Base-by-base conservation (phyloP, 169 alveolate species). In the Besnoitia besnoiti region DNA sequence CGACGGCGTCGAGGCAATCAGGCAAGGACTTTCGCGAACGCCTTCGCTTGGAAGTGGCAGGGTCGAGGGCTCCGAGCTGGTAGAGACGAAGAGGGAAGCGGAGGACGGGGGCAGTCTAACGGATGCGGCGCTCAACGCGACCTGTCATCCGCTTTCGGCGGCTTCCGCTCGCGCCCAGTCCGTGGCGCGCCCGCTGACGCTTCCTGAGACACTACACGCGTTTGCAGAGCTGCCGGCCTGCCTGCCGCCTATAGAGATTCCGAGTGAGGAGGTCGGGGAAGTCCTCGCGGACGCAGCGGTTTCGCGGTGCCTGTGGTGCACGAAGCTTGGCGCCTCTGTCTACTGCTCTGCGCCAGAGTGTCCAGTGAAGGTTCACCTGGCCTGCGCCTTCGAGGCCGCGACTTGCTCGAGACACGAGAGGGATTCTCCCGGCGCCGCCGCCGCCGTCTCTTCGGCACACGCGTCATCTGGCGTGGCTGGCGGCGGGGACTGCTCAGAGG, bases 201-300 rank as follows among this genome's bases (percentile, higher is more conserved):
- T n/a, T n/a, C n/a, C n/a, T n/a, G n/a, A n/a, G n/a, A n/a, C n/a
- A n/a, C n/a, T n/a, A n/a, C n/a, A 55, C 33, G 33, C 67, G 67
- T 90, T 90, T 21, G 73, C 73, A 35, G 93, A 85, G 47, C 73
- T 90, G 0, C 90, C 93, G 5, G 93, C 49, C 59, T 79, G 51
- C 61, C 93, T 90, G 44, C 93, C 93, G 12, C 93, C 93, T 24
- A n/a, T 90, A 14, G 93, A 79, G 62, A 33, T 80, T 21, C 85
- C 93, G 87, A 21, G 40, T 39, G 59, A 19, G 21, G 87, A 77
- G 30, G 55, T 77, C 24, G 85, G 49, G 3, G 93, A 90, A 35
- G 89, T 80, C 42, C 67, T 90, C 47, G 59, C 77, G 12, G 85
- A 33, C 30, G 90, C 89, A 14, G 85, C 67, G 19, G 89, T 87